A percentile compares a stretch with the other conserved stretches of the same genome.
Conservation (phyloP, 2,329 filamentous ascomycete species). For the Didymella pomorum region DNA sequence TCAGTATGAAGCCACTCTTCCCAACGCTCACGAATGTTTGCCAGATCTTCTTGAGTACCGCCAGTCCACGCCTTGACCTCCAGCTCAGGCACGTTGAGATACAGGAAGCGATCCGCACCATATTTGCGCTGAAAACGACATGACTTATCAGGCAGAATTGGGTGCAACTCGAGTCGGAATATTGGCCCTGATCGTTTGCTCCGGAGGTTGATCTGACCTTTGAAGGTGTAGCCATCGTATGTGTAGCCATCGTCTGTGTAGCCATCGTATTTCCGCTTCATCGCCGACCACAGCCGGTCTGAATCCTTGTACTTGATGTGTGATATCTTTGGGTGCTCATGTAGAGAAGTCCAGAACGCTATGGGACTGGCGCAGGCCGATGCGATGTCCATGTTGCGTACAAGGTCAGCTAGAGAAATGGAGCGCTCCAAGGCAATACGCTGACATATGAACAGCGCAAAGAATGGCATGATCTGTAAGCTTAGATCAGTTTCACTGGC, state of each 20-base stretch:
- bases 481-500: conserved; percentile 25
- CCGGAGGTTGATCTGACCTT: conserved; percentile 39
- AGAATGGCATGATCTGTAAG: conserved; percentile 37
- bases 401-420: conserved; percentile 25
- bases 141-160: conserved; percentile 41
- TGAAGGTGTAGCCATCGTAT: conserved; percentile 46
- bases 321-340: conserved; percentile 2
- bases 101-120: conserved; percentile 54
- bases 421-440: conserved; percentile 34
- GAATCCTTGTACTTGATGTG: conserved; percentile 23
- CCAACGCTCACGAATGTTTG: conserved; percentile 36
- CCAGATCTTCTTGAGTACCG: conserved; percentile 12
- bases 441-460: conserved; percentile 45
- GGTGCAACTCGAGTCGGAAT: conserved; percentile 37
- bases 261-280: conserved; percentile 33
- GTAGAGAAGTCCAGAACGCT: conserved; percentile 34
- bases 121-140: conserved; percentile 51
- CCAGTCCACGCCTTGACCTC: conserved; percentile 1
- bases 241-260: no score
- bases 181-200: conserved; percentile 24
- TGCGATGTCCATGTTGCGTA: conserved; percentile 20
- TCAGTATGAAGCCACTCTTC: conserved; percentile 47
- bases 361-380: conserved; percentile 22
- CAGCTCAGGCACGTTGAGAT: conserved; percentile 46
- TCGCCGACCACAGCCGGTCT: conserved; percentile 37